Conservation (phyloP, 345 rosid species). For the Brassica nigra region DNA sequence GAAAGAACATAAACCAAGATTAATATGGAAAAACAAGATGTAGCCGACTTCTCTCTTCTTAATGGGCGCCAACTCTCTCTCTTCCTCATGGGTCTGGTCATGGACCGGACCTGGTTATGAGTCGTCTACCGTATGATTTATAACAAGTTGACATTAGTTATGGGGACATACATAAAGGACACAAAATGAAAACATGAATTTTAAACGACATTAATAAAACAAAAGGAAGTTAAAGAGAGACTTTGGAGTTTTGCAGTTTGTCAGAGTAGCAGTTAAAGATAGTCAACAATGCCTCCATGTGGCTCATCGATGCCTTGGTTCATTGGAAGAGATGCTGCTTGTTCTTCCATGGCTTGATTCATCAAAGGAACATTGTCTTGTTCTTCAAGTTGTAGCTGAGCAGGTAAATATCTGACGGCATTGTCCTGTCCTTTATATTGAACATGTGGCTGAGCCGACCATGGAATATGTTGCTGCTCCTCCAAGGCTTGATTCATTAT, state of each 20-base stretch:
- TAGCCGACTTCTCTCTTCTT: too few relatives aligned
- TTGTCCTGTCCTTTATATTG: neutral
- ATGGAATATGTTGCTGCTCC: neutral
- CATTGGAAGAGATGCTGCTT: neutral
- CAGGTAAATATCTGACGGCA: neutral
- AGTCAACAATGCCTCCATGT: neutral
- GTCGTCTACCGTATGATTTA: too few relatives aligned
- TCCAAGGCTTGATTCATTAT: neutral
- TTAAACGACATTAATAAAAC: neutral
- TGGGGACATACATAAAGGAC: neutral
- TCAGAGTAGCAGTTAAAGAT: neutral
- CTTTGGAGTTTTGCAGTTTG: neutral
- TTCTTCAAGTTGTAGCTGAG: neutral
- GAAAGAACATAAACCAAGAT: too few relatives aligned
- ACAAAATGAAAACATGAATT: neutral
- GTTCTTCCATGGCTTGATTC: neutral
- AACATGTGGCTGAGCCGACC: neutral
- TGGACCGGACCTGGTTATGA: too few relatives aligned
- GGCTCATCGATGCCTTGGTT: neutral
- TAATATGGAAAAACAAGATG: too few relatives aligned
- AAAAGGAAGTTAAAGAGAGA: neutral
- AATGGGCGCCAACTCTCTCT: too few relatives aligned
- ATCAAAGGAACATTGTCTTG: neutral
- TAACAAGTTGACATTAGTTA: neutral
- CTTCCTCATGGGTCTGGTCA: too few relatives aligned